These are phyloP conservation scores for Alternaria alternata DNA, from an alignment of 2,329 filamentous ascomycete genomes.

Conservation along the genomic window DNA sequence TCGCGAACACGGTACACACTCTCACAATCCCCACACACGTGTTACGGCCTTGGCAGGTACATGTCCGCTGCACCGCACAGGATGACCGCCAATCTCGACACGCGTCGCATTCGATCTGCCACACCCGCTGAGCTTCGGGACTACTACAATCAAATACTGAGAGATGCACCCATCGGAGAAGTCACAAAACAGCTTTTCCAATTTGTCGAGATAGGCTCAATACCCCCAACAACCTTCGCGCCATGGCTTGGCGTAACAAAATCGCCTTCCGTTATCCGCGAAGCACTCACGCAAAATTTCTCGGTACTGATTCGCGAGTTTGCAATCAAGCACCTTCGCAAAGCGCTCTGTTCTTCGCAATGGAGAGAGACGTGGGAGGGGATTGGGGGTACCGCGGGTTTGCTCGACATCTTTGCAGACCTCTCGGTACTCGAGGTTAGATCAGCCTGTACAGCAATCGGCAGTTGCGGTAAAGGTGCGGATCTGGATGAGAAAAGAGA, in stretches of 20 bases:
- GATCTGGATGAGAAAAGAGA: conserved; percentile 28
- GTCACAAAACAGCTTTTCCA: conserved; percentile 17
- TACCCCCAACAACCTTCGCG: conserved; percentile 27
- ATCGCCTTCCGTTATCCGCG: conserved; percentile 23
- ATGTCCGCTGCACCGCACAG: not conserved
- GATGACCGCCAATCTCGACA: conserved; percentile 10
- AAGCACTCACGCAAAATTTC: conserved; percentile 32
- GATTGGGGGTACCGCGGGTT: conserved; percentile 35
- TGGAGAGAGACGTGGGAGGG: conserved; percentile 42
- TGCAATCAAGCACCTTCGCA: conserved; percentile 31
- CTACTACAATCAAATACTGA: conserved; percentile 12
- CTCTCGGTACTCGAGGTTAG: conserved; percentile 39
- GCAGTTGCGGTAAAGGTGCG: conserved; percentile 17
- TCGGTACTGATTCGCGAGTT: conserved; percentile 32
- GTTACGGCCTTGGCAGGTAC: too few relatives aligned
- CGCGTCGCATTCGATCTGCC: conserved; percentile 14
- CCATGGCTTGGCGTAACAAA: conserved; percentile 38
- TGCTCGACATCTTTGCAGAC: conserved; percentile 32
- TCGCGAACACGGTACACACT: too few relatives aligned
- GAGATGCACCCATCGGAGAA: not conserved
- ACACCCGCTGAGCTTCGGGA: conserved; percentile 11
- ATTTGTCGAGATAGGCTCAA: conserved; percentile 25
- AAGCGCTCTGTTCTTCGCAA: conserved; percentile 19
- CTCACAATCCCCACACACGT: too few relatives aligned
- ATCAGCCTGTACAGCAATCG: conserved; percentile 28